A percentile compares a stretch with the other conserved stretches of the same genome.
Conservation (phyloP, 2,329 filamentous ascomycete species). For the Fusarium devonianum region DNA sequence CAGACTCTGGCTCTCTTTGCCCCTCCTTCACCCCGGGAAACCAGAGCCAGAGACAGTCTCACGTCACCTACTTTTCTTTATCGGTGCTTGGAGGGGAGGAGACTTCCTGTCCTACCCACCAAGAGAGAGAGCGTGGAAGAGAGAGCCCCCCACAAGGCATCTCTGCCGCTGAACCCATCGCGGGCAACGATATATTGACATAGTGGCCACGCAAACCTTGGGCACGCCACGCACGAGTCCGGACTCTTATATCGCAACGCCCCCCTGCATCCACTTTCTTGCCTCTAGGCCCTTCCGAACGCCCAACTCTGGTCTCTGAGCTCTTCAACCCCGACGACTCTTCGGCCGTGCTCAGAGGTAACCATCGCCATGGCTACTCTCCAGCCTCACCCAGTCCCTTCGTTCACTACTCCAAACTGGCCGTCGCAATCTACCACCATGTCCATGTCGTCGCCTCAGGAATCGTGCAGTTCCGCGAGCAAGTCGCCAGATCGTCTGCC, state of each 20-base stretch:
- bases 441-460: conserved; percentile 24
- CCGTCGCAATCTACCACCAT: conserved; percentile 19
- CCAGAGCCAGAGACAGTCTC: conserved; percentile 27
- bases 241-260: conserved; percentile 37
- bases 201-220: conserved; percentile 37
- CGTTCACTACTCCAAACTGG: conserved; percentile 25
- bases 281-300: conserved; percentile 11
- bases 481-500: conserved; percentile 24
- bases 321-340: no score
- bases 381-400: conserved; percentile 23
- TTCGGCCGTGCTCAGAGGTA: no score
- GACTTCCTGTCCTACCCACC: conserved; percentile 17
- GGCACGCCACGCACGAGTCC: conserved; percentile 33
- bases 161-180: conserved; percentile 28
- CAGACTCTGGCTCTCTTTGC: conserved; percentile 24
- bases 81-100: no score
- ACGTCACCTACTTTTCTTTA: conserved; percentile 21
- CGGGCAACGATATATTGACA: conserved; percentile 28
- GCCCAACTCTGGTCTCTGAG: conserved; percentile 10
- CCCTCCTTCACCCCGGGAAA: conserved; percentile 21
- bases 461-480: conserved; percentile 14
- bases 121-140: no score
- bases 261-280: conserved; percentile 21
- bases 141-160: conserved; percentile 23
- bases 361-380: conserved; percentile 32